These are phyloP conservation scores for Bathelium albidoporum DNA, from an alignment of 495 filamentous ascomycete species.

Conservation along the genomic window DNA sequence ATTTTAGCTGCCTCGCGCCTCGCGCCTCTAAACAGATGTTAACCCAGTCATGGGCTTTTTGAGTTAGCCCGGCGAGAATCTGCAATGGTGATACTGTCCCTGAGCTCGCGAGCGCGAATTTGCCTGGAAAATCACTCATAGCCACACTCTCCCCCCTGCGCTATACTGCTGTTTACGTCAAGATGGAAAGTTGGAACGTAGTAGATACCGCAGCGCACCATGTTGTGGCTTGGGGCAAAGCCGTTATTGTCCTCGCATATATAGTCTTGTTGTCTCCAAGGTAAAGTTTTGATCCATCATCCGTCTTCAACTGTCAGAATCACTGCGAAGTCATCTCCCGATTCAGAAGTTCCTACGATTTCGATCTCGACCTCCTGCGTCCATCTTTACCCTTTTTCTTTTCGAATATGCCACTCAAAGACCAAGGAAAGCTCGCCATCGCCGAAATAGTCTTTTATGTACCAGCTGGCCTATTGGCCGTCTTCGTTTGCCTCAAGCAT, in stretches of 20 bases:
- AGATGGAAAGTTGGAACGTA: not conserved
- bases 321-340: not conserved
- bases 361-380: not conserved
- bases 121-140: not conserved
- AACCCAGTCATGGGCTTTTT: not conserved
- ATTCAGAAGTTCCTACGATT: not conserved
- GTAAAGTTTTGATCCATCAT: not conserved
- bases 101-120: not conserved
- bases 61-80: not conserved
- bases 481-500: conserved; percentile 15
- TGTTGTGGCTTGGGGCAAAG: not conserved
- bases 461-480: conserved; percentile 7
- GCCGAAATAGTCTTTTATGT: conserved; percentile 18
- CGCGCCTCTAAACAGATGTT: too few relatives aligned
- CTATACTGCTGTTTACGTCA: not conserved
- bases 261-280: not conserved
- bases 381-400: not conserved
- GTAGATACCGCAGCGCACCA: not conserved
- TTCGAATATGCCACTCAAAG: not conserved
- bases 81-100: not conserved
- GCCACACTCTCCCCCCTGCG: not conserved
- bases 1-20: not conserved
- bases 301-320: not conserved
- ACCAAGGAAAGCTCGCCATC: conserved; percentile 14
- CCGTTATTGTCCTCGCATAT: not conserved